These are phyloP conservation scores for Parsonsia alboflavescens DNA, from an alignment of 257 asterid species.

Conservation along the genomic window DNA sequence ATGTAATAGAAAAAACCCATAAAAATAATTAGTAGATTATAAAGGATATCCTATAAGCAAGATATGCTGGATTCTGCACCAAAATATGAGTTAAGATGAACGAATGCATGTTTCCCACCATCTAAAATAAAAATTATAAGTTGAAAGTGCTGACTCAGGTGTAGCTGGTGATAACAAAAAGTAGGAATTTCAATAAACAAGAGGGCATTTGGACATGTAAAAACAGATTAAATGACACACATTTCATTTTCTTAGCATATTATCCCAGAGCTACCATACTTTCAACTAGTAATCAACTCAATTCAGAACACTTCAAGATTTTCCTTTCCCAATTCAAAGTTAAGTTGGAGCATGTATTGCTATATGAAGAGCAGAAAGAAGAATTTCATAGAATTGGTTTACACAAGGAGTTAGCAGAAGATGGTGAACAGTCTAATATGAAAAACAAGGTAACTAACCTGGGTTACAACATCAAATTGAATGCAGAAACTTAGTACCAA, in stretches of 20 bases:
- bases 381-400: neutral
- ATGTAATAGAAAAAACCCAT: neutral
- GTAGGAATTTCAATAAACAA: neutral
- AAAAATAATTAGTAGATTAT: neutral
- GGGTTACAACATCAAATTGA: neutral
- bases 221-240: neutral
- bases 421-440: neutral
- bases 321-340: neutral
- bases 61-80: neutral
- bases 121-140: neutral
- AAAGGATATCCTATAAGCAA: neutral
- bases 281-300: neutral
- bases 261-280: neutral
- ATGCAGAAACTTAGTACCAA: neutral
- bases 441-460: neutral
- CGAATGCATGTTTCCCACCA: neutral
- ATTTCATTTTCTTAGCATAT: neutral
- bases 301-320: neutral
- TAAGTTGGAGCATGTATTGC: neutral
- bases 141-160: neutral
- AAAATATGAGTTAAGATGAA: neutral
- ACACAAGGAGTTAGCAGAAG: too few relatives aligned
- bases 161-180: neutral
- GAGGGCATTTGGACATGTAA: neutral
- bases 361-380: neutral